Evolutionary conservation across 2,329 filamentous ascomycete genomes (phyloP).

Genomic region (Sporothrix protearum): DNA sequence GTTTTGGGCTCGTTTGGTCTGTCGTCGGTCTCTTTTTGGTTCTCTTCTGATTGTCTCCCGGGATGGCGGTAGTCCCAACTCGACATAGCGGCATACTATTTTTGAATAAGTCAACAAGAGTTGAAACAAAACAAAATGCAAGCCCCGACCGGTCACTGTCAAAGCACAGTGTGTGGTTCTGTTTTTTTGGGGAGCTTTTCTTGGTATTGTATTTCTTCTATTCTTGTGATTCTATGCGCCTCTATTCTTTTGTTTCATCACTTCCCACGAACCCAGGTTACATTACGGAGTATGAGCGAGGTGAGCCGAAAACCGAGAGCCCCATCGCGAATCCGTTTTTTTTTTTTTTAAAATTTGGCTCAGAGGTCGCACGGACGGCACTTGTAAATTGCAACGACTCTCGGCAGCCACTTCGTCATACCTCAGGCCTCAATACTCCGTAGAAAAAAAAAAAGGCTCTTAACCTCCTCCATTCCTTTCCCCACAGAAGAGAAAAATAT

Average conservation of each 20-base stretch:
- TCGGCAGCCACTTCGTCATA: constrained; percentile 1
- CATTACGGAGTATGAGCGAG: neutral
- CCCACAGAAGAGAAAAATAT: constrained; percentile 12
- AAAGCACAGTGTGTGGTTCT: constrained; percentile 5
- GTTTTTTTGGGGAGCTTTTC: neutral
- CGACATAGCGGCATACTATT: neutral
- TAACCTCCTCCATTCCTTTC: constrained; percentile 10
- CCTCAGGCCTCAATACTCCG: neutral
- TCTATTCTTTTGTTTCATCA: neutral
- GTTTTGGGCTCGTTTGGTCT: neutral
- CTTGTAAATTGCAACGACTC: neutral
- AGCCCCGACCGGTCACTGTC: neutral
- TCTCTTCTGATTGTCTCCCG: neutral
- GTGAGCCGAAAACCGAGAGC: neutral
- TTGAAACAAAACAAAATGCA: constrained; percentile 8
- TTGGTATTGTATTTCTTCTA: neutral
- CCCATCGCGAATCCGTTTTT: neutral
- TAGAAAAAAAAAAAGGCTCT: neutral
- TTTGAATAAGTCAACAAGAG: neutral
- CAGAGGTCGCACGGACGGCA: neutral
- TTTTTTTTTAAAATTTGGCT: neutral
- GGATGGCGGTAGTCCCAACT: neutral
- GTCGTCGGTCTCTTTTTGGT: too few species aligned
- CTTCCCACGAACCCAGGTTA: neutral
- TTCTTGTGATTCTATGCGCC: neutral